These are phyloP conservation scores for Thalassiosira ordinaria DNA, from an alignment of 352 stramenopile genomes.

Conservation along the genomic window DNA sequence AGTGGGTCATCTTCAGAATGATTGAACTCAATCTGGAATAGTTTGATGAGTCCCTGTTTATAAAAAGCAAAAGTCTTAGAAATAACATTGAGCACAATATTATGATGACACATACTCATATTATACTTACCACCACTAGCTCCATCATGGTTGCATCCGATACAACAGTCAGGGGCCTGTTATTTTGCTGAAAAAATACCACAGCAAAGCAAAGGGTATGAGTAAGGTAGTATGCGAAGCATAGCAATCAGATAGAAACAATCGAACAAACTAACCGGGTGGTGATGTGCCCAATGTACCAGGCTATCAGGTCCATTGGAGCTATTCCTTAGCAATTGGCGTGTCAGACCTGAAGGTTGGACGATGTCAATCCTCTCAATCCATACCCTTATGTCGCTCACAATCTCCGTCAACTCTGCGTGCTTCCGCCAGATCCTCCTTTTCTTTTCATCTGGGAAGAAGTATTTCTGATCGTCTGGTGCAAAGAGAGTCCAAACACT, in stretches of 20 bases:
- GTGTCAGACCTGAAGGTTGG: not conserved
- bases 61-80: not conserved
- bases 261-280: constrained; percentile 6
- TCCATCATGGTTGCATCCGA: constrained; percentile 8
- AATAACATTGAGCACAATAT: too few species aligned
- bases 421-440: constrained; percentile 16
- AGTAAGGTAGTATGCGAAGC: not conserved
- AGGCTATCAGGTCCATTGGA: constrained; percentile 2
- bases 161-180: constrained; percentile 7
- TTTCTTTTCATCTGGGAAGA: not conserved
- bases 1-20: constrained; percentile 9
- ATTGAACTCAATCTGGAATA: constrained; percentile 20
- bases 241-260: too few species aligned
- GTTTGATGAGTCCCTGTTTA: constrained; percentile 7
- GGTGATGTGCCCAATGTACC: constrained; percentile 13
- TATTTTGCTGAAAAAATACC: too few species aligned
- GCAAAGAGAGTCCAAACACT: constrained; percentile 15
- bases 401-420: constrained; percentile 8
- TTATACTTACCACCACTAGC: constrained; percentile 6
- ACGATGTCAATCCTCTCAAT: constrained; percentile 19
- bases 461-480: constrained; percentile 9
- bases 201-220: too few species aligned
- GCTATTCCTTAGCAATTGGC: constrained; percentile 7
- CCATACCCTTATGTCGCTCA: constrained; percentile 21
- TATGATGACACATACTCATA: too few species aligned